Evolutionary conservation across 2,329 filamentous ascomycete species (phyloP).

Genomic region (Phaeoacremonium minimum): DNA sequence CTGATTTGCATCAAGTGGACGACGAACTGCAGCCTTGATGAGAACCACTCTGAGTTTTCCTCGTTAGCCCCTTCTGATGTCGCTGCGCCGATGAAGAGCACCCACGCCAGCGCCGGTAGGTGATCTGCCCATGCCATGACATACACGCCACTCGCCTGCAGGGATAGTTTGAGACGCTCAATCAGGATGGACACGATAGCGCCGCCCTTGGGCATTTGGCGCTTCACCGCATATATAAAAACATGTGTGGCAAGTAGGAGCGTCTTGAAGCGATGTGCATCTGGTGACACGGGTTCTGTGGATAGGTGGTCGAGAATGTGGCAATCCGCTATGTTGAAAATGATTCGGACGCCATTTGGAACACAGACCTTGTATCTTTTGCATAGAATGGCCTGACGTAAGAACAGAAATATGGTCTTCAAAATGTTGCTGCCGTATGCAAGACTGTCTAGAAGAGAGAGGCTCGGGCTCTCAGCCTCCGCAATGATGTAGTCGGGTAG

Average conservation of each 20-base stretch:
- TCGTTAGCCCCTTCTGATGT: not conserved
- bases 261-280: not conserved
- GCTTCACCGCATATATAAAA: slow-evolving; percentile 1
- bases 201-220: slow-evolving; percentile 1
- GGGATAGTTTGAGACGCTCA: not conserved
- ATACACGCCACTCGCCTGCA: not conserved
- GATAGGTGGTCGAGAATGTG: not conserved
- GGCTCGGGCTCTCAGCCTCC: not conserved
- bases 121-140: not conserved
- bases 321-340: slow-evolving; percentile 2
- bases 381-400: slow-evolving; percentile 1
- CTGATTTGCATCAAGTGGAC: not conserved
- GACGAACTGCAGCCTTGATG: not conserved
- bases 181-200: not conserved
- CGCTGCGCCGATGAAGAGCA: not conserved
- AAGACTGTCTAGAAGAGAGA: slow-evolving; percentile 27
- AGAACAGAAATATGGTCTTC: slow-evolving; percentile 33
- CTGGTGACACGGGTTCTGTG: not conserved
- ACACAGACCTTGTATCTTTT: not conserved
- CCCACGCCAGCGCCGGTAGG: not conserved
- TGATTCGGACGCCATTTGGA: not conserved
- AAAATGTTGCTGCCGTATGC: slow-evolving; percentile 33
- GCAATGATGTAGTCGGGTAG: slow-evolving; percentile 1
- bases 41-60: not conserved
- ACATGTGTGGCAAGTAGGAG: slow-evolving; percentile 1